Percentiles rank a stretch among this genome's conserved stretches.
Conservation (phyloP, 2,329 filamentous ascomycete species). For the Dothideomycetes sp. region DNA sequence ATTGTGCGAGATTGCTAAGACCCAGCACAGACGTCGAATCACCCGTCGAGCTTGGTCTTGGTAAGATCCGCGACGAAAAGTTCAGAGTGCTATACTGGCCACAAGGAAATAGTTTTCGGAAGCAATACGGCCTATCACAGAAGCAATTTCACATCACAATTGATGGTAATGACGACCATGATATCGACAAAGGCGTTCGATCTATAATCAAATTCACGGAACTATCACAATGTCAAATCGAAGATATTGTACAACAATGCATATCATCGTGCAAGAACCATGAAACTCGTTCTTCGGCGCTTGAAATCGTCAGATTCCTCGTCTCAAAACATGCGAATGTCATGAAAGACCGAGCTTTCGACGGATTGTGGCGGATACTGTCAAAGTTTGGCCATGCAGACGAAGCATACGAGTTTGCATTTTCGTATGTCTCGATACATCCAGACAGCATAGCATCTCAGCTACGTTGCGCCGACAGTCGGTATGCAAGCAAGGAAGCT, state of each 20-base stretch:
- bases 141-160: slow-evolving; percentile 14
- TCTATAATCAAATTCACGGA: not conserved
- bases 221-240: not conserved
- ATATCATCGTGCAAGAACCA: not conserved
- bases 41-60: slow-evolving; percentile 2
- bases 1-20: not conserved
- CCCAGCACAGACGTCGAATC: not conserved
- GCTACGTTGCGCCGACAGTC: not conserved
- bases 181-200: slow-evolving; percentile 12
- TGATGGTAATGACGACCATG: slow-evolving; percentile 5
- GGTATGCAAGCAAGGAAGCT: not conserved
- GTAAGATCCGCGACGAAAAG: not conserved
- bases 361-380: not conserved
- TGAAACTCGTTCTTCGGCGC: not conserved
- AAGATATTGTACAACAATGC: not conserved
- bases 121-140: not conserved
- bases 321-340: not conserved
- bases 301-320: not conserved
- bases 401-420: not conserved
- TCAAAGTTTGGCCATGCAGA: not conserved
- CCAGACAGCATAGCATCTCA: not conserved
- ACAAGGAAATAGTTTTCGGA: slow-evolving; percentile 8
- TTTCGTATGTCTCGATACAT: not conserved
- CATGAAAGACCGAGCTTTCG: not conserved
- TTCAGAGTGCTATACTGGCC: slow-evolving; percentile 14